A percentile compares a stretch with the other conserved stretches of the same genome.
phyloP scores from a whole-genome alignment of 176 grass and related monocot genomes.

The Carex pumila region DNA sequence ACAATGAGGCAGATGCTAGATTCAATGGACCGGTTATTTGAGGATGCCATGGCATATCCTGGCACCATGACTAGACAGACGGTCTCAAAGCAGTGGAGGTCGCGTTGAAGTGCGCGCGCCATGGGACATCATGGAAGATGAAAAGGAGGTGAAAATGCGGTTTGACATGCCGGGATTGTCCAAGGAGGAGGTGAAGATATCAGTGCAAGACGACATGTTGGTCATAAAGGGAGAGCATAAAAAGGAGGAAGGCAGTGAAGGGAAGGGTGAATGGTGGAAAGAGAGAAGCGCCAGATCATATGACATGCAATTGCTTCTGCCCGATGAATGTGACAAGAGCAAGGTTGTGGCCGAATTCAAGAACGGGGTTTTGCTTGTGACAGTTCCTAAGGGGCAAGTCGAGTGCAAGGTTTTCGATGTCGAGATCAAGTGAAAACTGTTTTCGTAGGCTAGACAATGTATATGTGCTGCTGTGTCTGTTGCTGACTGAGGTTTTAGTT shows the following conservation, averaged over 20 bases:
- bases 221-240: constrained; percentile 23
- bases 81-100: neutral
- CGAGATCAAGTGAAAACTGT: neutral
- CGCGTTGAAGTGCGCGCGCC: neutral
- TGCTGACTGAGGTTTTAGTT: neutral
- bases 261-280: neutral
- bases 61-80: neutral
- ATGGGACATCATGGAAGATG: constrained; percentile 32
- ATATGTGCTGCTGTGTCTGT: neutral
- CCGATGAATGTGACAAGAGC: constrained; percentile 19
- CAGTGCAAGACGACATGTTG: constrained; percentile 20
- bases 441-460: neutral
- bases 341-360: constrained; percentile 23
- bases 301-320: constrained; percentile 23
- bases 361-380: constrained; percentile 23
- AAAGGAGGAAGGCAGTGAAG: neutral
- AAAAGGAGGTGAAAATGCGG: constrained; percentile 23
- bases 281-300: neutral
- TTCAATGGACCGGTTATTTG: constrained; percentile 82
- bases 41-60: constrained; percentile 21
- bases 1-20: constrained; percentile 90
- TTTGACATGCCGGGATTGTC: constrained; percentile 24
- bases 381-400: constrained; percentile 10
- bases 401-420: constrained; percentile 19
- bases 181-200: constrained; percentile 14